Conservation (phyloP, 371 early-diverging fungal species). For the Zychaea mexicana region DNA sequence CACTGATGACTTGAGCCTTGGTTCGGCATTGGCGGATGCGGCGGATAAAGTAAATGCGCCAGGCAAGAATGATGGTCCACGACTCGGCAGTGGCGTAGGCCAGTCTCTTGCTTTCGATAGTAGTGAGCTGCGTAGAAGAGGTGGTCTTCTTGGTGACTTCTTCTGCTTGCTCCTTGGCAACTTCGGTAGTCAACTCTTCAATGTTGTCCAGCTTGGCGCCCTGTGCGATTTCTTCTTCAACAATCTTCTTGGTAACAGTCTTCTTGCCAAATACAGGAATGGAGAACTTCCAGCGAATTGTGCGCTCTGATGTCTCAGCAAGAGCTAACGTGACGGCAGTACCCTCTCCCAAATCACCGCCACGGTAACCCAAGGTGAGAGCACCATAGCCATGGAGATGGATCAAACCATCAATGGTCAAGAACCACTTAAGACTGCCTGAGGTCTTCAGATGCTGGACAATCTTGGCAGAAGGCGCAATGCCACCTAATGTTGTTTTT, state of each 20-base stretch:
- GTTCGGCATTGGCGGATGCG: constrained; percentile 33
- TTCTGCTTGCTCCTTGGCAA: constrained; percentile 21
- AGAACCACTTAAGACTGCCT: constrained; percentile 40
- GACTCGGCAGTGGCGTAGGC: constrained; percentile 27
- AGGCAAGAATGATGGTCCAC: constrained; percentile 33
- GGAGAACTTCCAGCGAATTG: constrained; percentile 43
- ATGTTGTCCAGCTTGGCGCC: constrained; percentile 25
- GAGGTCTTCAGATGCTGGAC: constrained; percentile 25
- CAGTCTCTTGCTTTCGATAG: not conserved
- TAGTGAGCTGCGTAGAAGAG: no score
- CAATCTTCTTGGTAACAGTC: not conserved
- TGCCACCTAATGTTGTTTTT: constrained; percentile 26
- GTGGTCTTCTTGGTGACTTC: not conserved
- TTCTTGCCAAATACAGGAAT: constrained; percentile 42
- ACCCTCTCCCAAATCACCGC: not conserved
- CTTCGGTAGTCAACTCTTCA: constrained; percentile 19
- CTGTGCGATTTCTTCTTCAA: not conserved
- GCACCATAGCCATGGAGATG: constrained; percentile 32
- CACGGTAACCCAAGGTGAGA: constrained; percentile 26
- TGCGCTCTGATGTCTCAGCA: not conserved
- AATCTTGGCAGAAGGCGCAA: constrained; percentile 19
- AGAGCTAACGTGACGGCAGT: constrained; percentile 1
- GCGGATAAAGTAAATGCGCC: constrained; percentile 37
- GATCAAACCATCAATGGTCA: constrained; percentile 41
- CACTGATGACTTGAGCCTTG: constrained; percentile 23